These are phyloP conservation scores for Ascochyta clinopodiicola DNA, from an alignment of 2,329 filamentous ascomycete genomes.

Conservation along the genomic window DNA sequence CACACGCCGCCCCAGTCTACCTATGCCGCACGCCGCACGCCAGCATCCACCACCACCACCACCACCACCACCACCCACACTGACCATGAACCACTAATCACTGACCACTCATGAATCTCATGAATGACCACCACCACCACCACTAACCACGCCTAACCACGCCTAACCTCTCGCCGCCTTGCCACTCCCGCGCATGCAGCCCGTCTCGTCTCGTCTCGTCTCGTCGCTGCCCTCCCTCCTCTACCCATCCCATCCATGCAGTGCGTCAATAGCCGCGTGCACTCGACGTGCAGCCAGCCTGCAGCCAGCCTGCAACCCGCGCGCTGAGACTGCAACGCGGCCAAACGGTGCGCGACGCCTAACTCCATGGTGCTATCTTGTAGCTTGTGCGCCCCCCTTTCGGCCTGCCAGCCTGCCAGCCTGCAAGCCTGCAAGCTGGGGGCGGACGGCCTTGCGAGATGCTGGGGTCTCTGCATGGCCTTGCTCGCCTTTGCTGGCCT, in stretches of 20 bases:
- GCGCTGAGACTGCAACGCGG: no score
- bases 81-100: no score
- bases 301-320: not conserved
- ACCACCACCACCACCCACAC: no score
- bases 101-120: no score
- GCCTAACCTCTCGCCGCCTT: not conserved
- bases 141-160: no score
- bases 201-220: not conserved
- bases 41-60: not conserved
- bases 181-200: slow-evolving; percentile 11
- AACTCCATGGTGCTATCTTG: not conserved
- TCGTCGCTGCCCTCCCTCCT: no score
- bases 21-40: not conserved
- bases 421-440: slow-evolving; percentile 6
- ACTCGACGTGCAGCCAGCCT: not conserved
- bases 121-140: no score
- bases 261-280: not conserved
- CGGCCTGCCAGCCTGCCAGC: no score
- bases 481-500: not conserved
- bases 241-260: not conserved
- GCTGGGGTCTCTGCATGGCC: slow-evolving; percentile 16
- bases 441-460: slow-evolving; percentile 6
- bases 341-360: not conserved
- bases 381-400: slow-evolving; percentile 2
- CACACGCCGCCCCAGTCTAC: not conserved